Conservation (phyloP, 352 stramenopile genomes). For the Phytophthora hibernalis region DNA sequence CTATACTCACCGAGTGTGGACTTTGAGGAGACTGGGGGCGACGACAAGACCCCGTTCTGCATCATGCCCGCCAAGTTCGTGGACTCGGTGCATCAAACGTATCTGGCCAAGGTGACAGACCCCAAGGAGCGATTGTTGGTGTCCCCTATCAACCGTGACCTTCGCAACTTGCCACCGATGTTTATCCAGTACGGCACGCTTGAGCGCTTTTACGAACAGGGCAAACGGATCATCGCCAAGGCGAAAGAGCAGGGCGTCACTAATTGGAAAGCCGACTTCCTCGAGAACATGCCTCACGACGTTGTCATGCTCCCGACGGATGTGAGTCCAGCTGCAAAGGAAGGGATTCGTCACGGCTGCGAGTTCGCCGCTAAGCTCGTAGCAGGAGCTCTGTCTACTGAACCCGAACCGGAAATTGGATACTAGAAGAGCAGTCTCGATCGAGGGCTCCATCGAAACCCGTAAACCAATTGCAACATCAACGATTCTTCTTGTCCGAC, state of each 20-base stretch:
- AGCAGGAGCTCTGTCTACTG: slow-evolving; percentile 6
- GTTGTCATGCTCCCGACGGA: slow-evolving; percentile 32
- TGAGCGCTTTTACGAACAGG: slow-evolving; percentile 33
- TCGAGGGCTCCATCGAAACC: too few relatives aligned
- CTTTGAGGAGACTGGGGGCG: slow-evolving; percentile 32
- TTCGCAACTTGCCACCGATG: slow-evolving; percentile 25
- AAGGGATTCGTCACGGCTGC: slow-evolving; percentile 31
- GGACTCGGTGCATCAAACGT: slow-evolving; percentile 31
- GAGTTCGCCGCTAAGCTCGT: slow-evolving; percentile 28
- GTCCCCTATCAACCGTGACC: slow-evolving; percentile 30
- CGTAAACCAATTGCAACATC: too few relatives aligned
- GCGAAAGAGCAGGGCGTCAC: slow-evolving; percentile 30
- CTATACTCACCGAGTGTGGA: slow-evolving; percentile 35
- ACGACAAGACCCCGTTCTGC: slow-evolving; percentile 34
- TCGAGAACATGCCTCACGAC: slow-evolving; percentile 36
- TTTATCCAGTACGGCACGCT: slow-evolving; percentile 36
- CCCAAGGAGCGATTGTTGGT: slow-evolving; percentile 22
- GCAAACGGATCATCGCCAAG: slow-evolving; percentile 29
- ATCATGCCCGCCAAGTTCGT: slow-evolving; percentile 35
- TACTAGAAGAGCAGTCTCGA: too few relatives aligned
- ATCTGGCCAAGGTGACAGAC: slow-evolving; percentile 27
- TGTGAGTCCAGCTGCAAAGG: slow-evolving; percentile 27
- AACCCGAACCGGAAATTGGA: slow-evolving; percentile 20
- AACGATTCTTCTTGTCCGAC: too few relatives aligned
- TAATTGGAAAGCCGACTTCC: slow-evolving; percentile 31